Conservation (phyloP, 2,329 filamentous ascomycete species). For the Fusarium camptoceras region DNA sequence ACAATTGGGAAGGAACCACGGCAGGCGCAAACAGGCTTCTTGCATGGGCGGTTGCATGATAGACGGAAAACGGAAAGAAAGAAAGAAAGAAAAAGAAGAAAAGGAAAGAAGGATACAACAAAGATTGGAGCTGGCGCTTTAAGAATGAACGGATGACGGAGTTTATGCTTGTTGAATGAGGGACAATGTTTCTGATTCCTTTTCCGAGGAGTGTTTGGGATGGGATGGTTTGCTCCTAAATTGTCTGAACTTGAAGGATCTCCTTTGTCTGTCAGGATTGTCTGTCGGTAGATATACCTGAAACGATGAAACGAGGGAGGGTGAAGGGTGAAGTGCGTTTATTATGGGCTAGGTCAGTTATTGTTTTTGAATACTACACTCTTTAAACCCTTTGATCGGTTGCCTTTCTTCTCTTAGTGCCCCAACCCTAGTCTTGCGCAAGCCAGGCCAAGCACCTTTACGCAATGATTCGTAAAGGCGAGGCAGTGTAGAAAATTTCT, state of each 20-base stretch:
- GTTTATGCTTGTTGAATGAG: not conserved
- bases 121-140: not conserved
- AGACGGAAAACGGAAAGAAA: conserved; percentile 11
- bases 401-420: not conserved
- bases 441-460: not conserved
- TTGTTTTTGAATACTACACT: not conserved
- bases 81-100: not conserved
- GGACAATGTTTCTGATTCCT: not conserved
- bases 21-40: not conserved
- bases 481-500: conserved; percentile 3
- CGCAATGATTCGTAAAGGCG: conserved; percentile 4
- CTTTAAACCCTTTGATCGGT: conserved; percentile 1
- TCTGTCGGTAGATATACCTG: conserved; percentile 4
- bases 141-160: not conserved
- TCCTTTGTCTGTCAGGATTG: not conserved
- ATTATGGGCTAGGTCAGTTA: not conserved
- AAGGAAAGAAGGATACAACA: not conserved
- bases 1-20: not conserved
- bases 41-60: conserved; percentile 10
- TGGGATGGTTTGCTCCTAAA: conserved; percentile 1
- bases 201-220: not conserved
- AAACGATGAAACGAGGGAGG: conserved; percentile 22
- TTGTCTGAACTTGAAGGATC: conserved; percentile 5
- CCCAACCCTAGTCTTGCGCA: not conserved
- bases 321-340: not conserved